Conservation (phyloP, 768 basidiomycete species). For the Clitopilus hobsonii region DNA sequence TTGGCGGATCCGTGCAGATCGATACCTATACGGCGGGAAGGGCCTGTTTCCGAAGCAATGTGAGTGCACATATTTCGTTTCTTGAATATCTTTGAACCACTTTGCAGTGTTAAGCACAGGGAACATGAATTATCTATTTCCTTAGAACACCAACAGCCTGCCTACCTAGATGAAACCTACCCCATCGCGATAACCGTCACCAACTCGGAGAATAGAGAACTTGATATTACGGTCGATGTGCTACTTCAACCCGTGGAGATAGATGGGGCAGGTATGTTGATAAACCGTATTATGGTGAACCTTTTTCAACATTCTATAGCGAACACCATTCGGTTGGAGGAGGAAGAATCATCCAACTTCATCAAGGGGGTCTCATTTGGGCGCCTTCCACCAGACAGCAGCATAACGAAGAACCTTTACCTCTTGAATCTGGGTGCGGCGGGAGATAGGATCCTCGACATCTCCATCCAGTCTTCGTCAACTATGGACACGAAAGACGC, state of each 20-base stretch:
- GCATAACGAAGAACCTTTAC: constrained; percentile 55
- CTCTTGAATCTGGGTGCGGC: constrained; percentile 57
- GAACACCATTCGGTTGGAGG: constrained; percentile 57
- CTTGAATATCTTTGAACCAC: background rate
- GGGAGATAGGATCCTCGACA: constrained; percentile 73
- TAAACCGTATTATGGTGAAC: background rate
- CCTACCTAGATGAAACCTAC: constrained; percentile 78
- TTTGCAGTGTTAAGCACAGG: constrained; percentile 53
- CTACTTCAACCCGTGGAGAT: constrained; percentile 78
- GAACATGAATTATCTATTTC: constrained; percentile 54
- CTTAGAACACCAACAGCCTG: constrained; percentile 59
- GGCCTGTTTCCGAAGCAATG: constrained; percentile 46
- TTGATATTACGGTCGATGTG: constrained; percentile 69
- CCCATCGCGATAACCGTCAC: constrained; percentile 66
- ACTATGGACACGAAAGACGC: constrained; percentile 17
- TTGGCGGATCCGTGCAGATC: constrained; percentile 50
- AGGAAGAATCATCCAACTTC: constrained; percentile 61
- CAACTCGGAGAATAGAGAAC: constrained; percentile 65
- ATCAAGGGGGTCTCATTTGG: constrained; percentile 75
- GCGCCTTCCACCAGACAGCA: constrained; percentile 51
- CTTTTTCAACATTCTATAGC: constrained; percentile 28
- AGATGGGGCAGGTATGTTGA: constrained; percentile 59
- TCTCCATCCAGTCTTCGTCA: constrained; percentile 68
- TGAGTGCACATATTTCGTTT: constrained; percentile 3
- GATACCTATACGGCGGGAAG: constrained; percentile 43